These are phyloP conservation scores for Cynanchum wilfordii DNA, from an alignment of 257 asterid genomes.

Conservation along the genomic window DNA sequence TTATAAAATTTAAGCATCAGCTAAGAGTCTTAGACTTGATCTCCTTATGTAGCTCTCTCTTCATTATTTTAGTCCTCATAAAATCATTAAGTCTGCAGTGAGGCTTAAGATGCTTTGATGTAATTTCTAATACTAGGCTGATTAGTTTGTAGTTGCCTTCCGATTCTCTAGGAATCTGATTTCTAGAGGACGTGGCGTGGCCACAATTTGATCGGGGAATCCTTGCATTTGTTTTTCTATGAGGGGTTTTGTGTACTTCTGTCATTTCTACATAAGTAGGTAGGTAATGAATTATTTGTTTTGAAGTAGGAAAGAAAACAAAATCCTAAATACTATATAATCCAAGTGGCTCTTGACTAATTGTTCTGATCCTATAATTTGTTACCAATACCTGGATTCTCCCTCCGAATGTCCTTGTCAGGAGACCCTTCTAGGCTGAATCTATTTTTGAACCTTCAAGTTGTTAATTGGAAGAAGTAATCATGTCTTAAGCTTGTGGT, in stretches of 20 bases:
- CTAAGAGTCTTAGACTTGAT: background rate
- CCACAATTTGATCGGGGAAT: background rate
- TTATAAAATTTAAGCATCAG: background rate
- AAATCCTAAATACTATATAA: background rate
- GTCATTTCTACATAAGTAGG: background rate
- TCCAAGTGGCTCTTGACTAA: background rate
- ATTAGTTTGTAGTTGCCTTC: background rate
- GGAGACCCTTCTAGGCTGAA: background rate
- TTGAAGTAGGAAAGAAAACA: background rate
- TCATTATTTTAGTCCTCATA: background rate
- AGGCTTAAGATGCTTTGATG: background rate
- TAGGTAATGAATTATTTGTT: background rate
- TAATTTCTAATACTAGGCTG: background rate
- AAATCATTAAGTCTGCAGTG: background rate
- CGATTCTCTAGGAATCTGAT: background rate
- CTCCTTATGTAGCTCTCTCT: background rate
- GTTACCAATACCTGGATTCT: background rate
- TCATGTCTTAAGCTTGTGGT: background rate
- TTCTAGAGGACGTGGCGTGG: background rate
- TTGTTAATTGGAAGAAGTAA: background rate
- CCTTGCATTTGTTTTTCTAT: background rate
- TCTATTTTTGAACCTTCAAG: background rate
- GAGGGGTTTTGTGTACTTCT: too few relatives aligned
- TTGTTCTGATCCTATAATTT: background rate
- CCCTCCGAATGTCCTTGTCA: background rate